These are phyloP conservation scores for Ploettnerulaceae sp. DNA, from an alignment of 2,329 filamentous ascomycete genomes.

Conservation along the genomic window DNA sequence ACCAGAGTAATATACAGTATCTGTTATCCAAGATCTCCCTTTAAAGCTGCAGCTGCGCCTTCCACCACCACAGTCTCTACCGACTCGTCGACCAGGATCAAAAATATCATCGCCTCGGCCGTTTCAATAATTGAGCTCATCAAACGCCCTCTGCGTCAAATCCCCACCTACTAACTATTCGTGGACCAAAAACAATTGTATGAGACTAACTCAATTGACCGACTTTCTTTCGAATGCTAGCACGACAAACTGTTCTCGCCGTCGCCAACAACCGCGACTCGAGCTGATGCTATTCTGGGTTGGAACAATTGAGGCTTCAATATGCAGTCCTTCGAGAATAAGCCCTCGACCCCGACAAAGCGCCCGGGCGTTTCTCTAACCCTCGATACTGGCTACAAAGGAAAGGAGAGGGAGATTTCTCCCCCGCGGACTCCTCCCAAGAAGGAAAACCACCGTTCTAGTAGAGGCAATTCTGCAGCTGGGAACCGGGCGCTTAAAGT, in stretches of 20 bases:
- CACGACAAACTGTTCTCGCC: too few relatives aligned
- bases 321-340: slow-evolving; percentile 31
- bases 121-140: slow-evolving; percentile 23
- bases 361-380: slow-evolving; percentile 29
- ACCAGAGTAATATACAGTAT: not conserved
- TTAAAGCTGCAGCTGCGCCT: slow-evolving; percentile 3
- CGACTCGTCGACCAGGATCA: slow-evolving; percentile 12
- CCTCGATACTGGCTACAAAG: slow-evolving; percentile 31
- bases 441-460: slow-evolving; percentile 19
- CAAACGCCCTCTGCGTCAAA: slow-evolving; percentile 20
- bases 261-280: slow-evolving; percentile 12
- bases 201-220: slow-evolving; percentile 13
- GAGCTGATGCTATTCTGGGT: slow-evolving; percentile 17
- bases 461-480: slow-evolving; percentile 24
- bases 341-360: slow-evolving; percentile 25
- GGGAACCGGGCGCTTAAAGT: slow-evolving; percentile 30
- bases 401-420: slow-evolving; percentile 24
- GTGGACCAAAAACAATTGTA: slow-evolving; percentile 9
- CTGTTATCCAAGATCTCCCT: slow-evolving; percentile 11
- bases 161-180: slow-evolving; percentile 7
- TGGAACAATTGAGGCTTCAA: slow-evolving; percentile 12
- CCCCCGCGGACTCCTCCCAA: slow-evolving; percentile 30
- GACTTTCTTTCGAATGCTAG: slow-evolving; percentile 6
- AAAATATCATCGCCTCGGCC: slow-evolving; percentile 14
- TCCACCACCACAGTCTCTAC: slow-evolving; percentile 10